Conservation (phyloP, 2,329 filamentous ascomycete genomes). For the Aspergillus sp. region DNA sequence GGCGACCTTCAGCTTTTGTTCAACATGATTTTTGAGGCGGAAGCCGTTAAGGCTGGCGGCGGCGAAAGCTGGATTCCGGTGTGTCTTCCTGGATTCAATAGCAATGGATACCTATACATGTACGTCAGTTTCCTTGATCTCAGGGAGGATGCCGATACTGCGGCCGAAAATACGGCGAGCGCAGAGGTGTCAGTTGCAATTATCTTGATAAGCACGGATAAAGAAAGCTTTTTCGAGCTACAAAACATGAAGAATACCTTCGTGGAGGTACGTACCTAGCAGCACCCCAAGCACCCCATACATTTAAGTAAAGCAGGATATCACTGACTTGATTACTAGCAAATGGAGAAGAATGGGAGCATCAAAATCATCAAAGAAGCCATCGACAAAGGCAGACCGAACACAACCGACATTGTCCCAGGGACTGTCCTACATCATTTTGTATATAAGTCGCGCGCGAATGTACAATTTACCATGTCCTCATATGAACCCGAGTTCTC, state of each 20-base stretch:
- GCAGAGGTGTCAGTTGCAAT: slow-evolving; percentile 78
- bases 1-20: slow-evolving; percentile 95
- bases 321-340: slow-evolving; percentile 43
- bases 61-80: slow-evolving; percentile 98
- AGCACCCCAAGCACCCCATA: neutral
- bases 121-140: slow-evolving; percentile 92
- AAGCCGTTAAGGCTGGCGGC: slow-evolving; percentile 84
- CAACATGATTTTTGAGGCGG: slow-evolving; percentile 98
- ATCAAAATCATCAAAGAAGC: slow-evolving; percentile 73
- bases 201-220: slow-evolving; percentile 86
- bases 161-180: slow-evolving; percentile 42
- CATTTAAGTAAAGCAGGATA: slow-evolving; percentile 14
- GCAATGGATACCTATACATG: slow-evolving; percentile 95
- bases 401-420: slow-evolving; percentile 72
- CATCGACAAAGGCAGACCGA: slow-evolving; percentile 68
- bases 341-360: slow-evolving; percentile 73
- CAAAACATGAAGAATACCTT: slow-evolving; percentile 67
- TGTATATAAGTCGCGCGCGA: slow-evolving; percentile 88
- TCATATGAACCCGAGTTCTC: slow-evolving; percentile 70
- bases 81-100: slow-evolving; percentile 96
- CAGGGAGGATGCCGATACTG: slow-evolving; percentile 47
- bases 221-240: slow-evolving; percentile 89
- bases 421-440: slow-evolving; percentile 85
- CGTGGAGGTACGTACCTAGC: slow-evolving; percentile 48
- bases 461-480: slow-evolving; percentile 95